Evolutionary conservation across 2,329 filamentous ascomycete genomes (phyloP).

Genomic region (Beauveria rudraprayagi): DNA sequence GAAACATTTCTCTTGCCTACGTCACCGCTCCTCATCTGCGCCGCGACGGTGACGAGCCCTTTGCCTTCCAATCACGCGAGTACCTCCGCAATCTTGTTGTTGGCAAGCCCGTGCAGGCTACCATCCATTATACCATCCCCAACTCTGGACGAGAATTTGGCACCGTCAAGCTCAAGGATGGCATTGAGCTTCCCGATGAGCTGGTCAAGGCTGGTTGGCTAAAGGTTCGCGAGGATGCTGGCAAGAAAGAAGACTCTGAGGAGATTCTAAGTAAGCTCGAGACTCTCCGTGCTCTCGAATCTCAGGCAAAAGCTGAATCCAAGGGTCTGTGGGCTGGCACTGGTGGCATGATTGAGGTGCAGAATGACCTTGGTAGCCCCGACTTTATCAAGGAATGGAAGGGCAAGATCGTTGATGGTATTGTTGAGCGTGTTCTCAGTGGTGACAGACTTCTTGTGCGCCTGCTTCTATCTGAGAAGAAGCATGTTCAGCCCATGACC

Average conservation of each 20-base stretch:
- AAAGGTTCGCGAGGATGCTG: conserved; percentile 89
- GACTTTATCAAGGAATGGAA: conserved; percentile 79
- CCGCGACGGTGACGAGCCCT: conserved; percentile 86
- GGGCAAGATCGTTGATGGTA: conserved; percentile 72
- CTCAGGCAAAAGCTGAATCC: conserved; percentile 65
- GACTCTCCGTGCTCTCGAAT: conserved; percentile 68
- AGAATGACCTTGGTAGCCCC: conserved; percentile 72
- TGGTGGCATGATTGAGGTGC: conserved; percentile 62
- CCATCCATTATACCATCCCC: conserved; percentile 79
- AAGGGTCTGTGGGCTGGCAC: conserved; percentile 73
- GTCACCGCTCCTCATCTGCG: conserved; percentile 80
- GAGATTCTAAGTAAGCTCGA: conserved; percentile 65
- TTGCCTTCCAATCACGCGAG: conserved; percentile 90
- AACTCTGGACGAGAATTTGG: conserved; percentile 84
- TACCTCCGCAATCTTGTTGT: conserved; percentile 77
- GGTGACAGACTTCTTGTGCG: conserved; percentile 85
- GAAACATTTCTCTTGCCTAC: conserved; percentile 83
- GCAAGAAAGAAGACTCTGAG: conserved; percentile 80
- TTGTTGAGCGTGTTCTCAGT: conserved; percentile 85
- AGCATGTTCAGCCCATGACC: conserved; percentile 83
- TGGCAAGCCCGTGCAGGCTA: conserved; percentile 81
- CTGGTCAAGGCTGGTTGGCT: conserved; percentile 84
- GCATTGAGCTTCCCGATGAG: conserved; percentile 70
- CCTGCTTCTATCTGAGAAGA: conserved; percentile 68
- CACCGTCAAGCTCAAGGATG: conserved; percentile 66